Conservation (phyloP, 176 grass and related monocot genomes). For the Bonia amplexicaulis region DNA sequence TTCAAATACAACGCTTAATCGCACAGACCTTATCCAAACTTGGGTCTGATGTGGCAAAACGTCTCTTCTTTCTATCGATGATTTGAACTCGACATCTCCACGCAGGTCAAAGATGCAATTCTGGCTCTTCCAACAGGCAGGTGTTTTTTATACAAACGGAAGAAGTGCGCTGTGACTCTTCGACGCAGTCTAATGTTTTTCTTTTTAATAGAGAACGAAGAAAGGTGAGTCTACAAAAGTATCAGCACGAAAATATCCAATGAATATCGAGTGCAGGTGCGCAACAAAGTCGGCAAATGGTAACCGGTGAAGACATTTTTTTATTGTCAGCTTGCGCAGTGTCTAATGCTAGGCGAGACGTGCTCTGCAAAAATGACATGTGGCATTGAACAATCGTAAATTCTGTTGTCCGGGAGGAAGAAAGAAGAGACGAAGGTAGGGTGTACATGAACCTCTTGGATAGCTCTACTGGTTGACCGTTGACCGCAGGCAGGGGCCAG, state of each 20-base stretch:
- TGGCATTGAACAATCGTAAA: background rate
- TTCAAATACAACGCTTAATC: background rate
- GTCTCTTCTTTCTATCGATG: background rate
- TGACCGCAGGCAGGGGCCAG: background rate
- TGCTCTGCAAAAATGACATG: background rate
- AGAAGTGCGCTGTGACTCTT: background rate
- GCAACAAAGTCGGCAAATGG: background rate
- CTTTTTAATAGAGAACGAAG: background rate
- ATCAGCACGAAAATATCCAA: background rate
- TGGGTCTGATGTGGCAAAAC: background rate
- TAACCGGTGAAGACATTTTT: background rate
- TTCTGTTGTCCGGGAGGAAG: background rate
- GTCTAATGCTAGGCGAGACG: background rate
- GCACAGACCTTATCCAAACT: background rate
- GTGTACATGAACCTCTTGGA: background rate
- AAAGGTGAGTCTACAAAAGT: background rate
- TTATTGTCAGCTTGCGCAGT: background rate
- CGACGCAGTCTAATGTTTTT: background rate
- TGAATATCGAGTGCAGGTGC: background rate
- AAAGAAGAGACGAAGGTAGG: background rate
- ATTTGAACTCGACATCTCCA: background rate
- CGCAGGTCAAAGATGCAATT: background rate
- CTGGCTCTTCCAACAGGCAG: background rate
- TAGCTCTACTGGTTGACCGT: conserved; percentile 5
- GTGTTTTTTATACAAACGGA: background rate